phyloP scores from a whole-genome alignment of 495 filamentous ascomycete genomes.

The Penicillium fimorum region DNA sequence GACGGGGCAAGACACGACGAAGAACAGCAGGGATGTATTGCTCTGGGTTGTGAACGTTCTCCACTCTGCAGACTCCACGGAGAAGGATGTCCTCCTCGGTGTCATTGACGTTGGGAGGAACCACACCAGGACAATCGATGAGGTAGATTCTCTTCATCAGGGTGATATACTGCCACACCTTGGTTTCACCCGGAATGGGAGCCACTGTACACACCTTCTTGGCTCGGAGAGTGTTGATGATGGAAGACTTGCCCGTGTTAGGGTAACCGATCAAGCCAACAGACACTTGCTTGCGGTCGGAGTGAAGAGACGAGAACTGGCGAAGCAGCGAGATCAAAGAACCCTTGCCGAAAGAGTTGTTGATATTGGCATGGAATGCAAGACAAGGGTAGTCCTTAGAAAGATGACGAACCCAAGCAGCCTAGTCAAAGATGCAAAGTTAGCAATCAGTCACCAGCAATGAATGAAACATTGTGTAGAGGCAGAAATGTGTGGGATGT shows the following conservation, averaged over 20 bases:
- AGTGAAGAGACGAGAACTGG: conserved; percentile 92
- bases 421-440: conserved; percentile 54
- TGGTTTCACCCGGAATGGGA: conserved; percentile 91
- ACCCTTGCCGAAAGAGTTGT: conserved; percentile 86
- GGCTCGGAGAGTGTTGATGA: conserved; percentile 88
- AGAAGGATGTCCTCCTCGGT: conserved; percentile 87
- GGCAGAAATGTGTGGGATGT: conserved; percentile 88
- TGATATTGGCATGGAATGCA: conserved; percentile 89
- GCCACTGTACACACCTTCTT: conserved; percentile 93
- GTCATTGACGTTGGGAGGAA: conserved; percentile 79
- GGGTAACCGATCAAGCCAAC: conserved; percentile 87
- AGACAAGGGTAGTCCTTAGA: conserved; percentile 89
- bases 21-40: conserved; percentile 90
- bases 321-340: conserved; percentile 75
- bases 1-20: conserved; percentile 72
- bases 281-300: conserved; percentile 86
- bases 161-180: conserved; percentile 97
- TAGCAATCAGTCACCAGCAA: conserved; percentile 37
- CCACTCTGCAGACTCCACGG: conserved; percentile 85
- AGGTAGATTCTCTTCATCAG: conserved; percentile 96
- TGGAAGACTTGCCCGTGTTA: conserved; percentile 85
- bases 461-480: conserved; percentile 15
- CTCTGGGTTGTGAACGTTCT: conserved; percentile 92
- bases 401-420: conserved; percentile 76
- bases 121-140: conserved; percentile 95